Conservation (phyloP, 83 land plant species). For the Isoetes engelmannii region DNA sequence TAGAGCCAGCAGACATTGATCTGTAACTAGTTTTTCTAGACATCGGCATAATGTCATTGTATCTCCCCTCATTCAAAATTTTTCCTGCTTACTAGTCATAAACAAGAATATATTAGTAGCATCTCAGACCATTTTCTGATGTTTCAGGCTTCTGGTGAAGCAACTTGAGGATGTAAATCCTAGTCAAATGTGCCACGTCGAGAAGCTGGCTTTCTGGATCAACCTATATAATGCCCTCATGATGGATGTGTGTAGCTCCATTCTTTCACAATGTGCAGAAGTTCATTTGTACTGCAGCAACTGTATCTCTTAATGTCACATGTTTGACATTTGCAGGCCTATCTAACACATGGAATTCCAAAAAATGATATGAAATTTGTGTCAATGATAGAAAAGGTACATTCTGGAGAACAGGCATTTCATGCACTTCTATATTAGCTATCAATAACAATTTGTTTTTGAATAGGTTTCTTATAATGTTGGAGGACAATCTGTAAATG, state of each 20-base stretch:
- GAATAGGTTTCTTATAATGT: constrained; percentile 68
- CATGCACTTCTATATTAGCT: too few species aligned
- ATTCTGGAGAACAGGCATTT: too few species aligned
- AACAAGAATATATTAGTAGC: too few species aligned
- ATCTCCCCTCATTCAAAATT: too few species aligned
- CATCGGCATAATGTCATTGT: too few species aligned
- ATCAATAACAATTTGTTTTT: too few species aligned
- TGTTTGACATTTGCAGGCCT: background rate
- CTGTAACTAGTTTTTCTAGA: too few species aligned
- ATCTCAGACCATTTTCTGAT: background rate
- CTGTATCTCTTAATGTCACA: background rate
- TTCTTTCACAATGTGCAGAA: too few species aligned
- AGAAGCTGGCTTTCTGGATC: constrained; percentile 16
- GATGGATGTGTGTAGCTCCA: constrained; percentile 7
- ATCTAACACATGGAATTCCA: constrained; percentile 3
- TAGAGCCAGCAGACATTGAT: too few species aligned
- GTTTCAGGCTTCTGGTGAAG: background rate
- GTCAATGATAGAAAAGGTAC: background rate
- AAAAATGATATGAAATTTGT: background rate
- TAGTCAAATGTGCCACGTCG: background rate
- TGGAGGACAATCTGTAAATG: constrained; percentile 78
- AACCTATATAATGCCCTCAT: constrained; percentile 10
- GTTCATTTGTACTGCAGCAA: background rate
- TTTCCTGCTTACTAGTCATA: too few species aligned
- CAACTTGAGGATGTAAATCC: background rate